Conservation (phyloP, 768 basidiomycete species). For the Lenzites betulinus region DNA sequence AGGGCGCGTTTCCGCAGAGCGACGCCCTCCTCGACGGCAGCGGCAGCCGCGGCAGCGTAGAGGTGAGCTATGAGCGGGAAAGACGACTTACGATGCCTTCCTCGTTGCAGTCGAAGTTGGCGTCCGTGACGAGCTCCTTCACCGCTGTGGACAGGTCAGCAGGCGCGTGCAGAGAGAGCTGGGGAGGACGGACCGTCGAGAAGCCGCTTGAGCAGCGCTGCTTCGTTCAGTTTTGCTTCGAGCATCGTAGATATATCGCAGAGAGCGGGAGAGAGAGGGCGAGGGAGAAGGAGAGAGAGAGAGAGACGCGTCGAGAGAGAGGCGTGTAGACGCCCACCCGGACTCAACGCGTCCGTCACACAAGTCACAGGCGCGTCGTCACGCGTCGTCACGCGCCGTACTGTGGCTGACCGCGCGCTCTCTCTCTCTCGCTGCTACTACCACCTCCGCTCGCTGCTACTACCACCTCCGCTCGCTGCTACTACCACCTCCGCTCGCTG, state of each 20-base stretch:
- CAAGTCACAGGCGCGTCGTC: not conserved
- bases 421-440: no score
- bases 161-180: not conserved
- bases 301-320: not conserved
- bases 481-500: no score
- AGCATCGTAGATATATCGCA: constrained; percentile 46
- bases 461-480: no score
- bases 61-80: no score
- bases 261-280: not conserved
- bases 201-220: constrained; percentile 87
- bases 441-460: no score
- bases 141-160: constrained; percentile 58
- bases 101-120: constrained; percentile 96
- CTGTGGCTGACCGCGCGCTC: no score
- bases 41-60: no score
- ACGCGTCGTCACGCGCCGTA: constrained; percentile 3
- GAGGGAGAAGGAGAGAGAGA: not conserved
- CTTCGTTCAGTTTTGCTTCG: constrained; percentile 90
- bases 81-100: constrained; percentile 77
- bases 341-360: constrained; percentile 7
- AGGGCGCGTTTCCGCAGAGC: no score
- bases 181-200: constrained; percentile 71
- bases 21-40: no score
- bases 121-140: constrained; percentile 97
- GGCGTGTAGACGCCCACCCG: not conserved